Percentiles rank a stretch among this genome's conserved stretches.
Conservation (phyloP, 2,329 filamentous ascomycete genomes). For the Talaromyces sp. region DNA sequence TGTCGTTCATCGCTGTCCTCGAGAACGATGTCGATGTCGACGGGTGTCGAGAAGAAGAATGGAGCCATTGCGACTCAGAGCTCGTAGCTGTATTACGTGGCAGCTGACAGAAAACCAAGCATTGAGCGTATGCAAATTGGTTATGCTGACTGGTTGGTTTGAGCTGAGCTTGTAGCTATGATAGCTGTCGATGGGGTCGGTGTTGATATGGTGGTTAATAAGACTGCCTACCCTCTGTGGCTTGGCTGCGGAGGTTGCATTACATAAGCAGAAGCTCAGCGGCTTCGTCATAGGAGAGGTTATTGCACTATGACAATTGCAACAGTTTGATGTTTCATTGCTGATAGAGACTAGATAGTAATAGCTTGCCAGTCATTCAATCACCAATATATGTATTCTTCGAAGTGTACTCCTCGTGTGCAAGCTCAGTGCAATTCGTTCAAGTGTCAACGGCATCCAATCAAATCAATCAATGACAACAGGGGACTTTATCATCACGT, state of each 20-base stretch:
- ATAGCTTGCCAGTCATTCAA: background rate
- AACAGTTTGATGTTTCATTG: background rate
- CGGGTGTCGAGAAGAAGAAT: constrained; percentile 96
- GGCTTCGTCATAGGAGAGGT: background rate
- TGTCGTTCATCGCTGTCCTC: constrained; percentile 91
- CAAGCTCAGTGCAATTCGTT: background rate
- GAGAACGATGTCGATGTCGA: constrained; percentile 98
- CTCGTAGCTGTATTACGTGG: background rate
- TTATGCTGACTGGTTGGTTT: background rate
- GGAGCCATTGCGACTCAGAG: constrained; percentile 70
- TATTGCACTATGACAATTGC: background rate
- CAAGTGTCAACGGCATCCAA: background rate
- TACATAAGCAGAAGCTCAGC: constrained; percentile 9
- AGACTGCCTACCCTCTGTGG: background rate
- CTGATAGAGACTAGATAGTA: background rate
- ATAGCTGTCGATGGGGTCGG: background rate
- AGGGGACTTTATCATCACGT: background rate
- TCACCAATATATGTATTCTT: too few relatives aligned
- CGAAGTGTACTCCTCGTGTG: background rate
- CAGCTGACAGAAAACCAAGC: background rate
- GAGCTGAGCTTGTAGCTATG: constrained; percentile 2
- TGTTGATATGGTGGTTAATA: constrained; percentile 8
- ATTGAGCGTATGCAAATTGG: background rate
- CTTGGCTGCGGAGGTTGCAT: background rate
- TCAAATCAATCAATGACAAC: background rate